Base-by-base conservation (phyloP, 345 rosid genomes). In the Populus euphratica region DNA sequence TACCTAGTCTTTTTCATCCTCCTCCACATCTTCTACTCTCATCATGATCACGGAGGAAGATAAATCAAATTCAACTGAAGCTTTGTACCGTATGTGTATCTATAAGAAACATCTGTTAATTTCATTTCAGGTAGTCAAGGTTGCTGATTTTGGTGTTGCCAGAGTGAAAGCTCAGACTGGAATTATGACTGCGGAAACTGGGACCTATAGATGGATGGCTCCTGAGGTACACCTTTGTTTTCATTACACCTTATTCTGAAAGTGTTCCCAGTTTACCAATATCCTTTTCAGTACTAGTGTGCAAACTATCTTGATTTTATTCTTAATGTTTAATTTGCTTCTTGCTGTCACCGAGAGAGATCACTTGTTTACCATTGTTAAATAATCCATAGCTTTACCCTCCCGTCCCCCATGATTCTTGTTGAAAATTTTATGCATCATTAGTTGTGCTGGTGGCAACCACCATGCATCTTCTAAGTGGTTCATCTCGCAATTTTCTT, bases 171-270 rank as follows among this genome's bases (percentile, higher is more conserved):
- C 91, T 79, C 96, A 93, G 76, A 80, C 98, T 73, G 99, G 97
- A 76, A 96, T 96, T 25, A 96, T 96, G 99, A 96, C 99, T 20
- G 97, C 99, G 63, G 99, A 96, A 91, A 96, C 99, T 52, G 99
- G 99, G 86, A 93, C 99, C 21, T 93, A 93, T 73, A 83, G 98
- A 66, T 96, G 99, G 99, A 96, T 93, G 99, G 97, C 99, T 85
- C 99, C 99, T 27, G 98, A 96, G 99, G 99, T 95, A 74, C 72
- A 64, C 39, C 21, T 62, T 72, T 68, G 64, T 67, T 65, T 69
- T 62, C 44, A 16, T 65, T 27, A 65, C 2, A 9, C 16, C 20
- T 35, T n/a, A 14, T 23, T 54, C 31, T 36, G 3, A 17, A 31
- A 27, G 29, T 61, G 27, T 69, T 59, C 33, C 21, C n/a, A 17